These are phyloP conservation scores for Cercospora nicotianae DNA, from an alignment of 2,329 filamentous ascomycete genomes.

Conservation along the genomic window DNA sequence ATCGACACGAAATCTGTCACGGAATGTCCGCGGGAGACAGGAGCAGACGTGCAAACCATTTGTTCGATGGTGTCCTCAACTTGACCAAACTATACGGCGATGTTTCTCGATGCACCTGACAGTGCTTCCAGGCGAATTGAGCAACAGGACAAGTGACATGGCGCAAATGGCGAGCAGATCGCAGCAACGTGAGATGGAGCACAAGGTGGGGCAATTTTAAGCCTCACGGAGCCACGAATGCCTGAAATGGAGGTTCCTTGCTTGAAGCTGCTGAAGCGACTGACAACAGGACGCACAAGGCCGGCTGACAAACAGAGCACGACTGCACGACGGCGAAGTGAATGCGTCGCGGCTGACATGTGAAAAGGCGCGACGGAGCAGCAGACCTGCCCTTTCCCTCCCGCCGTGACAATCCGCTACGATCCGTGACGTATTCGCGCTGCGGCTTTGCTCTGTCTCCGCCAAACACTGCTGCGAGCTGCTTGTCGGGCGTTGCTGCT, in stretches of 20 bases:
- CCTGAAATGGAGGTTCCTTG: not conserved
- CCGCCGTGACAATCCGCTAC: not conserved
- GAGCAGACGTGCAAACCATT: not conserved
- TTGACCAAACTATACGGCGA: not conserved
- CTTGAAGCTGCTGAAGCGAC: not conserved
- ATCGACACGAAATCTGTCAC: constrained; percentile 4
- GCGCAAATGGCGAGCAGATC: not conserved
- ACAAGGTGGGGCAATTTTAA: constrained; percentile 4
- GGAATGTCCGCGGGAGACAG: not conserved
- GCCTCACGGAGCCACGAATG: not conserved
- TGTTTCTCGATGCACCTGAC: not conserved
- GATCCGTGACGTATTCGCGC: not conserved
- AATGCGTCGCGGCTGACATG: not conserved
- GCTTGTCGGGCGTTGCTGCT: not conserved
- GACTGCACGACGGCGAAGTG: not conserved
- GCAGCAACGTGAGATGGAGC: not conserved
- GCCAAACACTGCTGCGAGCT: not conserved
- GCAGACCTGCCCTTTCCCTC: not conserved
- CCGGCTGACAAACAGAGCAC: not conserved
- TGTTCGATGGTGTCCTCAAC: not conserved
- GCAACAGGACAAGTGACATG: not conserved
- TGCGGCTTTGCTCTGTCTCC: not conserved
- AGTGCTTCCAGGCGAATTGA: not conserved
- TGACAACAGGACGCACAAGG: not conserved
- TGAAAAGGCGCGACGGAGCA: not conserved